A percentile compares a stretch with the other conserved stretches of the same genome.
Evolutionary conservation across 2,329 filamentous ascomycete species (phyloP).

Genomic region (Aureobasidium sp.): DNA sequence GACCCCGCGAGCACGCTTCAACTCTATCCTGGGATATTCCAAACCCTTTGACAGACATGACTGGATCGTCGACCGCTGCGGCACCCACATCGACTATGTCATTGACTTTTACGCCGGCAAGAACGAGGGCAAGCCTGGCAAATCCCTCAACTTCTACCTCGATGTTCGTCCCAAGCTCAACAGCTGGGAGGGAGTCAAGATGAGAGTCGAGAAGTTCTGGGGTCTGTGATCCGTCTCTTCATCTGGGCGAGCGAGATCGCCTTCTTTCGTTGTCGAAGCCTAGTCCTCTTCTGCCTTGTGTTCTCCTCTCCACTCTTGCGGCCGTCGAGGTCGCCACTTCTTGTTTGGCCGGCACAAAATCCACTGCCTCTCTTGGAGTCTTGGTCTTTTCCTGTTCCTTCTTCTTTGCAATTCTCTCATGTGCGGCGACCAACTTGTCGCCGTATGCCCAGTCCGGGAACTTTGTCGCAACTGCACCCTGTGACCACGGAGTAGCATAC

Average conservation of each 20-base stretch:
- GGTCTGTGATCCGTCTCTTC: slow-evolving; percentile 19
- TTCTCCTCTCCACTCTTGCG: slow-evolving; percentile 9
- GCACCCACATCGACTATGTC: slow-evolving; percentile 79
- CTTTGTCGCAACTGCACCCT: slow-evolving; percentile 22
- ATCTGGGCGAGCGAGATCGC: slow-evolving; percentile 10
- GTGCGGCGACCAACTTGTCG: slow-evolving; percentile 13
- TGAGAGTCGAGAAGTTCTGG: slow-evolving; percentile 39
- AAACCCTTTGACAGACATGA: slow-evolving; percentile 93
- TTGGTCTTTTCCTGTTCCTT: slow-evolving; percentile 11
- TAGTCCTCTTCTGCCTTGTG: slow-evolving; percentile 10
- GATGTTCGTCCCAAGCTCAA: slow-evolving; percentile 62
- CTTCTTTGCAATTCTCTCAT: slow-evolving; percentile 15
- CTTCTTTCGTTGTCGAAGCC: slow-evolving; percentile 15
- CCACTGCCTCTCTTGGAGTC: neutral
- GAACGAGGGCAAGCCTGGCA: slow-evolving; percentile 35
- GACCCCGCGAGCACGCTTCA: slow-evolving; percentile 76
- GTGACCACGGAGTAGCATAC: slow-evolving; percentile 55
- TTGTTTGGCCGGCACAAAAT: slow-evolving; percentile 13
- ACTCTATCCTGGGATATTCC: slow-evolving; percentile 79
- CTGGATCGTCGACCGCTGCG: slow-evolving; percentile 93
- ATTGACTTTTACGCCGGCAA: slow-evolving; percentile 95
- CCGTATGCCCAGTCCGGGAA: slow-evolving; percentile 16
- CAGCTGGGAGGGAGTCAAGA: slow-evolving; percentile 53
- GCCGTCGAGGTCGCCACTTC: neutral
- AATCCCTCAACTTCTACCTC: slow-evolving; percentile 55